phyloP scores from a whole-genome alignment of 2,329 filamentous ascomycete genomes.

The Myriosclerotinia curreyana region DNA sequence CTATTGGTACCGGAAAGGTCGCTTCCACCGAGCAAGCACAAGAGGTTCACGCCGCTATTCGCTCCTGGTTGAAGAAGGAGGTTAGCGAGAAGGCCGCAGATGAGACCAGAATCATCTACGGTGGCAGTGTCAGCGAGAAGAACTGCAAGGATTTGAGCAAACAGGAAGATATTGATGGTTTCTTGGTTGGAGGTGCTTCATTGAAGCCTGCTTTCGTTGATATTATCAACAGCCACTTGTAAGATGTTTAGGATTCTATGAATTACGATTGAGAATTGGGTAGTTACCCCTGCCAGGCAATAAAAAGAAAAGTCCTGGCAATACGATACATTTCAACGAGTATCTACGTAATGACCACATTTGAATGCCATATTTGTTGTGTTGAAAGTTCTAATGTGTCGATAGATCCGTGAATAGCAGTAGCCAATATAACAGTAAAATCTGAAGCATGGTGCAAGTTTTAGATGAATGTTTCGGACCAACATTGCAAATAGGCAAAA shows the following conservation, averaged over 20 bases:
- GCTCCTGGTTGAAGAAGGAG: slow-evolving; percentile 78
- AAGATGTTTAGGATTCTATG: slow-evolving; percentile 27
- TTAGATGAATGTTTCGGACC: not conserved
- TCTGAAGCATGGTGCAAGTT: not conserved
- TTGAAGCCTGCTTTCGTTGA: slow-evolving; percentile 90
- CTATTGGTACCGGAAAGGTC: slow-evolving; percentile 89
- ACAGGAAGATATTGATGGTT: slow-evolving; percentile 94
- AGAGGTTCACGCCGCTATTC: slow-evolving; percentile 90
- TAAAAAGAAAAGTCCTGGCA: slow-evolving; percentile 7
- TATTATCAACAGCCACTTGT: slow-evolving; percentile 61
- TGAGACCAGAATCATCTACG: slow-evolving; percentile 91
- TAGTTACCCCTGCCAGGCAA: not conserved
- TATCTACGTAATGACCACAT: not conserved
- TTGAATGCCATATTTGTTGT: not conserved
- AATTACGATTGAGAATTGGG: slow-evolving; percentile 28
- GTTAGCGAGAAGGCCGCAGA: slow-evolving; percentile 74
- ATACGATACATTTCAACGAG: not conserved
- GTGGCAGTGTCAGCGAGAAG: slow-evolving; percentile 95
- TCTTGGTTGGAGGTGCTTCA: slow-evolving; percentile 93
- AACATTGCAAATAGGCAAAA: not conserved
- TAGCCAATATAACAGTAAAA: not conserved
- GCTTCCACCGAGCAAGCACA: slow-evolving; percentile 86
- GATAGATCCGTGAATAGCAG: slow-evolving; percentile 3
- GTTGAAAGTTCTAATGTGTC: not conserved
- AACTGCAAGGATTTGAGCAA: slow-evolving; percentile 92